A percentile compares a stretch with the other conserved stretches of the same genome.
phyloP scores from a whole-genome alignment of 2,329 filamentous ascomycete species.

The Fusarium sp. region DNA sequence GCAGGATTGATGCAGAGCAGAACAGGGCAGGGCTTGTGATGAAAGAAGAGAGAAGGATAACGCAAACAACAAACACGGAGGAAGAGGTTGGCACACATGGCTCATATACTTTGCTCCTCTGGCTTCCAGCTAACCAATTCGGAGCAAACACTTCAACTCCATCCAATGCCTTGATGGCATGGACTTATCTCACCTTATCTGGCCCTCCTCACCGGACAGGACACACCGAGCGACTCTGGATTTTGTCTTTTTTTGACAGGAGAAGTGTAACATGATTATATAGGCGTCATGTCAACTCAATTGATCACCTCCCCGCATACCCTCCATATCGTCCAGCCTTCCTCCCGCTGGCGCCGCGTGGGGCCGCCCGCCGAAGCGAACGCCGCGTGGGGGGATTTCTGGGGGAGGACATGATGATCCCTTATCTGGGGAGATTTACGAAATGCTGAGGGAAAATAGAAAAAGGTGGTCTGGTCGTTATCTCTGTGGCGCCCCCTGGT shows the following conservation, averaged over 20 bases:
- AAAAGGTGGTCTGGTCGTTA: conserved; percentile 28
- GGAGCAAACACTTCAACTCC: neutral
- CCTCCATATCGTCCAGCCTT: conserved; percentile 12
- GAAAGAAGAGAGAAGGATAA: neutral
- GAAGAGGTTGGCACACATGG: neutral
- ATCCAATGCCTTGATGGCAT: neutral
- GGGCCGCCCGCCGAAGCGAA: conserved; percentile 17
- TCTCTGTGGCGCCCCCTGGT: conserved; percentile 32
- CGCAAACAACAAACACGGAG: neutral
- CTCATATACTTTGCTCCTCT: conserved; percentile 3
- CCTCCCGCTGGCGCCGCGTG: conserved; percentile 25
- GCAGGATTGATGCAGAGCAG: neutral
- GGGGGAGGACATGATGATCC: conserved; percentile 29
- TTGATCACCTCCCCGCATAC: conserved; percentile 21
- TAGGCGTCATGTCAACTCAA: conserved; percentile 14
- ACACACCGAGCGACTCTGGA: neutral
- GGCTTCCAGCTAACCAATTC: neutral
- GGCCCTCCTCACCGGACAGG: conserved; percentile 4
- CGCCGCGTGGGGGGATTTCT: conserved; percentile 30
- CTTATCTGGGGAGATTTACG: conserved; percentile 26
- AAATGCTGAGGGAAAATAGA: conserved; percentile 7
- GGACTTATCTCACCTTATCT: conserved; percentile 12
- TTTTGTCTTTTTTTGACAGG: neutral
- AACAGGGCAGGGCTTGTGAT: neutral
- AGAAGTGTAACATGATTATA: conserved; percentile 25